Conservation (phyloP, 176 grass and related monocot genomes). For the Musa itinerans region DNA sequence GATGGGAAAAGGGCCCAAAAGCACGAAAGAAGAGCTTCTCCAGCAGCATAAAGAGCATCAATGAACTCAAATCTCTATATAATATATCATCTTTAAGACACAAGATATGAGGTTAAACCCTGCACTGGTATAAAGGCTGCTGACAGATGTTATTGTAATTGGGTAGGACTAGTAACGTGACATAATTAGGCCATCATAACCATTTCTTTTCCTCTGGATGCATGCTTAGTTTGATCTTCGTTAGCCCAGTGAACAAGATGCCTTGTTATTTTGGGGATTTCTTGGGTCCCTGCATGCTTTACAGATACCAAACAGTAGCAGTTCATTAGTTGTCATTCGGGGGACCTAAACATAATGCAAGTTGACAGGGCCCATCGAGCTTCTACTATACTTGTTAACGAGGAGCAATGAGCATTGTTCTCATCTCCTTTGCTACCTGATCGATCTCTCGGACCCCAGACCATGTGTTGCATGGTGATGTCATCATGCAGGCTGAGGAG, state of each 20-base stretch:
- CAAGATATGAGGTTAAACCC: neutral
- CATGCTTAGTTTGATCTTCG: neutral
- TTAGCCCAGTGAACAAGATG: neutral
- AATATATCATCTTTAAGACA: neutral
- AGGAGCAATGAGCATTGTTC: slow-evolving; percentile 2
- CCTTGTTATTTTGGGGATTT: neutral
- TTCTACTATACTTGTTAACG: neutral
- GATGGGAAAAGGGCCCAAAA: slow-evolving; percentile 31
- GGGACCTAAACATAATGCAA: neutral
- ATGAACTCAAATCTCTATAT: neutral
- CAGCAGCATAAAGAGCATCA: neutral
- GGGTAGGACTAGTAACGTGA: neutral
- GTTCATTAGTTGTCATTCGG: neutral
- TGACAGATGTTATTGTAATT: neutral
- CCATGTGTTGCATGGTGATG: neutral
- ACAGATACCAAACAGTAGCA: neutral
- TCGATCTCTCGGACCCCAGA: slow-evolving; percentile 17
- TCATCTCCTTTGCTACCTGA: neutral
- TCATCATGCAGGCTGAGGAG: slow-evolving; percentile 2
- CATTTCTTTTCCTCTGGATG: neutral
- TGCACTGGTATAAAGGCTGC: neutral
- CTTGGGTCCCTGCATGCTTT: neutral
- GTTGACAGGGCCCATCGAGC: neutral
- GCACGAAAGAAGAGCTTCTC: neutral
- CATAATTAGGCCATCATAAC: neutral